phyloP scores from a whole-genome alignment of 192 early-diverging fungal genomes.

The Entomortierella beljakovae region DNA sequence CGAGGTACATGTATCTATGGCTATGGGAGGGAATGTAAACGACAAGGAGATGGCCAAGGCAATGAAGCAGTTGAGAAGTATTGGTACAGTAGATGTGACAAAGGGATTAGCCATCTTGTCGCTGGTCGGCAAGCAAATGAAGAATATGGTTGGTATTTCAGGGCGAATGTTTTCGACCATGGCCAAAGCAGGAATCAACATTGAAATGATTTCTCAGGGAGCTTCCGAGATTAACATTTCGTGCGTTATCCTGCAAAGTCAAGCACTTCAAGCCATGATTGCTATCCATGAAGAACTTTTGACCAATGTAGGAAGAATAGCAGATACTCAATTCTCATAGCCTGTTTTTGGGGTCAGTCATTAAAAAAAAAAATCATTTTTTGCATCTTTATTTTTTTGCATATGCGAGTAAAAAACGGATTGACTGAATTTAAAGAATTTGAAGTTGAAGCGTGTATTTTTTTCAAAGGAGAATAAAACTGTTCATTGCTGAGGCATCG shows the following conservation, averaged over 20 bases:
- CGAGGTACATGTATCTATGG: slow-evolving; percentile 95
- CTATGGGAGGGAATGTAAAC: slow-evolving; percentile 65
- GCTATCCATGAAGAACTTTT: slow-evolving; percentile 88
- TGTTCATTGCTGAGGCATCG: too few relatives aligned
- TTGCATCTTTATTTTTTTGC: too few relatives aligned
- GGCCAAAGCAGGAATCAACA: slow-evolving; percentile 89
- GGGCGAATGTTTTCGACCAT: slow-evolving; percentile 94
- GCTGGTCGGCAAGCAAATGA: slow-evolving; percentile 95
- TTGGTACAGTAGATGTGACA: slow-evolving; percentile 86
- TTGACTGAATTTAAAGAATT: too few relatives aligned
- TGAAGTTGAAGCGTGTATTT: too few relatives aligned
- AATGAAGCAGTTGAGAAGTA: slow-evolving; percentile 78
- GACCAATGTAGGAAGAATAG: slow-evolving; percentile 13
- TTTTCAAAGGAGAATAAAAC: too few relatives aligned
- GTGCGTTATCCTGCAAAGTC: slow-evolving; percentile 87
- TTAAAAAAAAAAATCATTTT: slow-evolving; percentile 5
- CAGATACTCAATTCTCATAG: slow-evolving; percentile 10
- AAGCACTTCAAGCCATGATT: slow-evolving; percentile 77
- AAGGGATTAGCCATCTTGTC: slow-evolving; percentile 94
- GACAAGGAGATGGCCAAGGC: slow-evolving; percentile 80
- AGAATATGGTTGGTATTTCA: slow-evolving; percentile 94
- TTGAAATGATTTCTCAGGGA: slow-evolving; percentile 99
- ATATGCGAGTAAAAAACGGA: too few relatives aligned
- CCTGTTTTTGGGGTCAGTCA: not conserved
- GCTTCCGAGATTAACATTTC: slow-evolving; percentile 98